Evolutionary conservation across 148 eudicot species (phyloP), one percentile per base, ranked within the genome.

Genomic region (Spergularia marina): DNA sequence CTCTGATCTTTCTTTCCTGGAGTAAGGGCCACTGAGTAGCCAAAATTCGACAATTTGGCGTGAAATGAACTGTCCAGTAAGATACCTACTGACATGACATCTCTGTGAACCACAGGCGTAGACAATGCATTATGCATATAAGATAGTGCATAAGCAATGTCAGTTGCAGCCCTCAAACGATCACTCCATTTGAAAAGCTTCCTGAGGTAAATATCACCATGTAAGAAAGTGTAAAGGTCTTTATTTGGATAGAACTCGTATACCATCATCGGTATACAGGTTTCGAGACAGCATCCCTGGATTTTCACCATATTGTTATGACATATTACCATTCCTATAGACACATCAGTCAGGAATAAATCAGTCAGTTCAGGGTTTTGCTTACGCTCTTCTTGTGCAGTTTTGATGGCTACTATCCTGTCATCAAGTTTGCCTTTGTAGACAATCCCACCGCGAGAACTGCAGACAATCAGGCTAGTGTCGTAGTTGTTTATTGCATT

Each of bases 41-140:
- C 80, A 18, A 77, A 70, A 40, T 77, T 75, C 3, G 71, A 13
- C 3, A 78, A 69, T 44, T 72, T 78, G 17, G 65, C 66, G 3
- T 17, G 41, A 61, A 52, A 60, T 74, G 68, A 65, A 4, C 53
- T 68, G 49, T 79, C 77, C 21, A 74, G 51, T 11, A 79, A 60
- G 55, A 79, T 79, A 44, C 74, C 74, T 17, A 65, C 2, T 12
- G 82, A 74, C 70, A 56, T 74, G 18, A 79, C 68, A 54, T 79
- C 82, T 18, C 82, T 60, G 39, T 79, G 82, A 34, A 65, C 68
- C 1, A 74, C 69, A 16, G 78, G 82, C n/a, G 12, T 17, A 5
- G 69, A 15, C 9, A 76, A 30, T 14, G 63, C 75, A 6, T 75
- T 71, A 44, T 78, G 81, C 36, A 78, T 41, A 53, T 79, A 74